A percentile compares a stretch with the other conserved stretches of the same genome.
Evolutionary conservation across 495 filamentous ascomycete genomes (phyloP).

Genomic region (Bacidia rubella): DNA sequence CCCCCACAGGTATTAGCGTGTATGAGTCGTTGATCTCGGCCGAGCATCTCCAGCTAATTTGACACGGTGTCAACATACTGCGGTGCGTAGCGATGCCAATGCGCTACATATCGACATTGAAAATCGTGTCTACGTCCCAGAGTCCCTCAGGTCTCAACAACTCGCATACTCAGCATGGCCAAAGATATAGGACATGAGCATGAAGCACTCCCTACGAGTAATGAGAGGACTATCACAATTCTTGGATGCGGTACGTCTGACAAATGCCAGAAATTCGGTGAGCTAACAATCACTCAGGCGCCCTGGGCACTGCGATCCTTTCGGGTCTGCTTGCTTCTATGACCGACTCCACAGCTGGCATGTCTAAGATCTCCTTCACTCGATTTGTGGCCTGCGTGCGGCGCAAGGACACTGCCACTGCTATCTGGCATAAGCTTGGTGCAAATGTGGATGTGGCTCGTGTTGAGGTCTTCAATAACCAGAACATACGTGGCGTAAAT

Average conservation of each 20-base stretch:
- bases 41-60: too few species aligned
- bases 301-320: constrained; percentile 14
- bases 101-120: too few species aligned
- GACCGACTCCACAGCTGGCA: neutral
- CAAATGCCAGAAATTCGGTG: neutral
- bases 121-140: too few species aligned
- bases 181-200: too few species aligned
- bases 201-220: neutral
- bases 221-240: constrained; percentile 9
- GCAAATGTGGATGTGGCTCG: neutral
- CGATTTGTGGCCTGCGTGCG: constrained; percentile 16
- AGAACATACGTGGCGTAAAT: constrained; percentile 16
- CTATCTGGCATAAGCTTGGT: constrained; percentile 2
- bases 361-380: neutral
- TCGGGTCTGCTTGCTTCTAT: constrained; percentile 9
- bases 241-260: constrained; percentile 12
- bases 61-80: too few species aligned
- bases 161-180: too few species aligned
- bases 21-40: too few species aligned
- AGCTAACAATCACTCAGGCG: constrained; percentile 7
- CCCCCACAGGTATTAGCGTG: too few species aligned
- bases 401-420: constrained; percentile 3
- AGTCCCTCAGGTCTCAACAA: too few species aligned
- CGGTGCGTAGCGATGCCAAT: too few species aligned
- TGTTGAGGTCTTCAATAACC: constrained; percentile 9